Evolutionary conservation across 2,329 filamentous ascomycete genomes (phyloP), one percentile per base, ranked within the genome.

Genomic region (Ophioceras dolichostomum): DNA sequence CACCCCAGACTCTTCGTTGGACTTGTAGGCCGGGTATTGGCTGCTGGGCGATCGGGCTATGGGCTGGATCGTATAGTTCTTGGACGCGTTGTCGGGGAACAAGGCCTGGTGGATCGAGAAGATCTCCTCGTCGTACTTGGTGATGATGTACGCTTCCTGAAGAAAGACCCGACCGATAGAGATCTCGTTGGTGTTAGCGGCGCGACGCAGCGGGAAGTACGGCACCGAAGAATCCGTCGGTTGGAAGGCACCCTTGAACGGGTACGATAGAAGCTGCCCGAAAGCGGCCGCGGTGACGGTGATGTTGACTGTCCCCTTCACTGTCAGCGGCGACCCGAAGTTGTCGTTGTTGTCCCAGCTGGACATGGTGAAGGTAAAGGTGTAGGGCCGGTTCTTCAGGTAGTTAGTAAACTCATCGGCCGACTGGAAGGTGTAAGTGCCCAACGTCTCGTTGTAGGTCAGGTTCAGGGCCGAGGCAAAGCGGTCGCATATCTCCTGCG

Each of bases 91-190:
- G 33, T 58, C 45, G n/a, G 73, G 65, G 48, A 74, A 70, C 36
- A 49, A 47, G 9, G 73, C 73, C 46, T 76, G 68, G 38, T 75
- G 65, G 18, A 80, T 47, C 1, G 68, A 70, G 49, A 74, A 76
- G 10, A 43, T 52, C 13, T 54, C 59, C 26, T 61, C 61, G 42
- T 76, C 73, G 47, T 74, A 77, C 43, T 66, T 67, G 19, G 66
- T 72, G 22, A 73, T 62, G 5, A 76, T 53, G 41, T 76, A 76
- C 2, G 79, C 70, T 54, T 85, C 79, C 50, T 85, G 81, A 38
- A 86, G 58, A 45, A 85, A 84, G 0, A 73, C 69, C 24, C 79
- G 67, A 7, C 81, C 81, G 26, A 85, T 65, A 10, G 79, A 69
- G 52, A 73, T 69, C 44, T 74, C 65, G 12, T 61, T 62, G 26